phyloP scores from a whole-genome alignment of 257 asterid species.

The Verbena officinalis region DNA sequence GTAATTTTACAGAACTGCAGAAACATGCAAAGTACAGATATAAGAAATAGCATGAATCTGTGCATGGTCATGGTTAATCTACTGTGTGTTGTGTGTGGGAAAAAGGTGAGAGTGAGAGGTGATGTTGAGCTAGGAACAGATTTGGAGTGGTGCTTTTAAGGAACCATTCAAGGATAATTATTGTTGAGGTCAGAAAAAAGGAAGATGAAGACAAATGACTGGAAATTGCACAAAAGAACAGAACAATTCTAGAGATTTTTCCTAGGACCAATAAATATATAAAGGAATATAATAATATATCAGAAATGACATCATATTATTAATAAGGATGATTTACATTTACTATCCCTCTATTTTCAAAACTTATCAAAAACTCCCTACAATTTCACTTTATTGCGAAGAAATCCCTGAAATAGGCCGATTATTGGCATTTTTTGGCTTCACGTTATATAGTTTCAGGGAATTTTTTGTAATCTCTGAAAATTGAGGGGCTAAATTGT shows the following conservation, averaged over 20 bases:
- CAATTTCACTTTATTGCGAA: too few species aligned
- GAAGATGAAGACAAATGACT: constrained; percentile 17
- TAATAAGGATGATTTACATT: too few species aligned
- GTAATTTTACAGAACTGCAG: constrained; percentile 19
- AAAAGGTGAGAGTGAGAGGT: background rate
- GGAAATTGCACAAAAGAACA: constrained; percentile 3
- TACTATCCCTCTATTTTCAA: too few species aligned
- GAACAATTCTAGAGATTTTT: background rate
- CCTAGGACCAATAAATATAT: background rate
- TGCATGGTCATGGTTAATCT: constrained; percentile 29
- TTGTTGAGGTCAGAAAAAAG: constrained; percentile 10
- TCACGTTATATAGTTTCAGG: too few species aligned
- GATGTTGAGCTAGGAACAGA: background rate
- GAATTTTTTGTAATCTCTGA: too few species aligned
- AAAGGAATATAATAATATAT: background rate
- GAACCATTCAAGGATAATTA: constrained; percentile 13
- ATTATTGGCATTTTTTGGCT: too few species aligned
- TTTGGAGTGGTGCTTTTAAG: constrained; percentile 11
- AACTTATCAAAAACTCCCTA: too few species aligned
- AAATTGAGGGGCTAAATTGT: too few species aligned
- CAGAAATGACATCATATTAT: background rate
- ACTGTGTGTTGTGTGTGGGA: background rate
- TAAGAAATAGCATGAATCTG: constrained; percentile 12
- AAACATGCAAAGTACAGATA: constrained; percentile 30
- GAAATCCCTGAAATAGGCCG: too few species aligned